A percentile compares a stretch with the other conserved stretches of the same genome.
These are phyloP conservation scores for Diatrype stigma DNA, from an alignment of 2,329 filamentous ascomycete species.

Conservation along the genomic window DNA sequence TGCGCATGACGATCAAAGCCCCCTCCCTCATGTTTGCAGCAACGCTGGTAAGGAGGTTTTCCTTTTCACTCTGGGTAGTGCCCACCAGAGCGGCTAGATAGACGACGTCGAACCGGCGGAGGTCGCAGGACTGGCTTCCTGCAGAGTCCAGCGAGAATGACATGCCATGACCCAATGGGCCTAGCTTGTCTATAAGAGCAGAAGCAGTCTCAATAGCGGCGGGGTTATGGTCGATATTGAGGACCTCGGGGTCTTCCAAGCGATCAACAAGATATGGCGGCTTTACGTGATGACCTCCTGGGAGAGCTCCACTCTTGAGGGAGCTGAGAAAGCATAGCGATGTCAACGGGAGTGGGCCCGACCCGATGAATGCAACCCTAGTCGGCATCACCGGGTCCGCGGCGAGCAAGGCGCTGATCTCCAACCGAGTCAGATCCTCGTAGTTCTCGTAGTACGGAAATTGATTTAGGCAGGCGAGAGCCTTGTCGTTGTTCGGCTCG, in stretches of 20 bases:
- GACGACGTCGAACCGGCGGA: constrained; percentile 39
- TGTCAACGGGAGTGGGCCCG: constrained; percentile 45
- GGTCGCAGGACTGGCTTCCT: constrained; percentile 13
- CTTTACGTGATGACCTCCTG: constrained; percentile 5
- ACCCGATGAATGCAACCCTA: constrained; percentile 45
- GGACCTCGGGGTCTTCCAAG: constrained; percentile 13
- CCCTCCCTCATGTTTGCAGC: constrained; percentile 36
- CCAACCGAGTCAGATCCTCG: constrained; percentile 41
- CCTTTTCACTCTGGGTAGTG: constrained; percentile 35
- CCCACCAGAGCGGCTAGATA: constrained; percentile 49
- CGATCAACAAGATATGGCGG: background rate
- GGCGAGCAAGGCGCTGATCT: constrained; percentile 37
- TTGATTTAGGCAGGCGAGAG: constrained; percentile 22
- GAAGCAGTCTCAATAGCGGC: constrained; percentile 31
- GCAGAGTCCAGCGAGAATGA: constrained; percentile 34
- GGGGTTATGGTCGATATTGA: constrained; percentile 38
- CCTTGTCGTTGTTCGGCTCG: constrained; percentile 5
- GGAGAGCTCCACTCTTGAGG: constrained; percentile 18
- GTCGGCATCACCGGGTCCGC: constrained; percentile 25
- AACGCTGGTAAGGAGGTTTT: constrained; percentile 33
- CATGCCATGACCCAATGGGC: constrained; percentile 27
- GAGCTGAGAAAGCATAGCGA: constrained; percentile 38
- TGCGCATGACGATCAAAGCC: constrained; percentile 41
- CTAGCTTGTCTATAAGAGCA: constrained; percentile 28
- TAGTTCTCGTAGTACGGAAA: constrained; percentile 51